Evolutionary conservation across 805 yeast genomes (phyloP), one percentile per base, ranked within the genome.

Genomic region (Candida boleticola): DNA sequence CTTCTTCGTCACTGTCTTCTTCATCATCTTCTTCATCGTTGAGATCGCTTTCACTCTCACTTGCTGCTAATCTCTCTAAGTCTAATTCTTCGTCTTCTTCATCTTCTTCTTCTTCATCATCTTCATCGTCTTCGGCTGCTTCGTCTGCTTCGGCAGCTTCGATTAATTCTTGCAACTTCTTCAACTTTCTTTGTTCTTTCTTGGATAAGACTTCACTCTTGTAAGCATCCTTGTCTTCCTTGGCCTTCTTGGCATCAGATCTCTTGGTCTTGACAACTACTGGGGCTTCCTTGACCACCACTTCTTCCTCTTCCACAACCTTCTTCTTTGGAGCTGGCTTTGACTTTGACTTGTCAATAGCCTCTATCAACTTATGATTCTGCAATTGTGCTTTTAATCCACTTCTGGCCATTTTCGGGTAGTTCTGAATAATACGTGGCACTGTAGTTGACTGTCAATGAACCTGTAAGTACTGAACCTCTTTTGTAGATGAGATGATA

Each of bases 181-280:
- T 79, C 61, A 79, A 63, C 53, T 73, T 68, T 66, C 85, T 77
- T 57, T 72, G 74, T 39, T 81, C 85, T 52, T 81, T 83, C 63
- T 78, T 82, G 36, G 87, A 81, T 43, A 82, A 66, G 16, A 73
- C 66, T 19, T 61, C 57, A 48, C 80, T 73, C 48, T 80, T 65
- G 44, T 77, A 77, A 20, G 62, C 76, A 7, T 45, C 51, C 41
- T 49, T 50, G 30, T 31, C 42, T 43, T 49, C 42, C 33, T 44
- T 47, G 17, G 37, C 44, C 40, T 47, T 45, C 32, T 52, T 50
- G 30, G 41, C 39, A 32, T 43, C 42, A 5, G 21, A 6, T 33
- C 36, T 18, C 16, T 26, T 13, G 23, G 29, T 10, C 16, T 11
- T 14, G 16, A 23, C 23, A 33, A 40, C 41, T 9, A 39, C 29